Evolutionary conservation across 2,329 filamentous ascomycete species (phyloP).

Genomic region (Cladosporium sp.): DNA sequence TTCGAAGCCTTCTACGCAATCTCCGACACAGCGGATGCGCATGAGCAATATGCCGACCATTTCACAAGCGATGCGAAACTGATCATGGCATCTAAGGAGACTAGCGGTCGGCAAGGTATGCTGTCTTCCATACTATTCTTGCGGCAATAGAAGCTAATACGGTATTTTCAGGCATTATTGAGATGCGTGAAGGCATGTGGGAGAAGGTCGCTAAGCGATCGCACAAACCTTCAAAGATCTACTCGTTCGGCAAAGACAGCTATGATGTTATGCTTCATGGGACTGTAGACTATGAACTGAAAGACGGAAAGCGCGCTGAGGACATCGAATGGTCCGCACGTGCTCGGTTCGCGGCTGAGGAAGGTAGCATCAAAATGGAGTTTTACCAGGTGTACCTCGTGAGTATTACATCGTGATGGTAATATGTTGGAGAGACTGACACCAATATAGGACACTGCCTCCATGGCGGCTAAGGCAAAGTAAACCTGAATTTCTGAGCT

Average conservation of each 20-base stretch:
- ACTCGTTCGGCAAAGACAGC: conserved; percentile 50
- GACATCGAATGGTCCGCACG: conserved; percentile 58
- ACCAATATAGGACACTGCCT: conserved; percentile 2
- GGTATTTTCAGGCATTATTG: conserved; percentile 50
- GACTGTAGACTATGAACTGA: conserved; percentile 55
- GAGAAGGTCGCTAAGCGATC: conserved; percentile 51
- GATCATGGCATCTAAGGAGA: conserved; percentile 55
- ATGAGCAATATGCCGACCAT: conserved; percentile 51
- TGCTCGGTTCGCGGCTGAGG: conserved; percentile 54
- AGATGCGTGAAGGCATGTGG: conserved; percentile 57
- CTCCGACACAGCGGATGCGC: conserved; percentile 51
- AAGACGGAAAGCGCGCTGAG: conserved; percentile 49
- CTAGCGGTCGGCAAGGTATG: conserved; percentile 49
- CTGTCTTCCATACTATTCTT: not conserved
- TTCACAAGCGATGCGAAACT: conserved; percentile 54
- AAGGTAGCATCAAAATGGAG: conserved; percentile 56
- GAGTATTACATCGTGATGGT: conserved; percentile 28
- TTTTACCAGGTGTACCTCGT: conserved; percentile 60
- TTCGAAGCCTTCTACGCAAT: conserved; percentile 51
- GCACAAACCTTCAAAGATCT: conserved; percentile 53
- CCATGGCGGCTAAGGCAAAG: conserved; percentile 18
- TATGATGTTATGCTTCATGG: conserved; percentile 59
- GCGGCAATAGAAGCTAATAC: not conserved
- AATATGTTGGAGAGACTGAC: not conserved
- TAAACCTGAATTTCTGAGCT: not conserved